Evolutionary conservation across 1,284 basidiomycete genomes (phyloP), one percentile per base, ranked within the genome.

Genomic region (Rugosomyces carneus): DNA sequence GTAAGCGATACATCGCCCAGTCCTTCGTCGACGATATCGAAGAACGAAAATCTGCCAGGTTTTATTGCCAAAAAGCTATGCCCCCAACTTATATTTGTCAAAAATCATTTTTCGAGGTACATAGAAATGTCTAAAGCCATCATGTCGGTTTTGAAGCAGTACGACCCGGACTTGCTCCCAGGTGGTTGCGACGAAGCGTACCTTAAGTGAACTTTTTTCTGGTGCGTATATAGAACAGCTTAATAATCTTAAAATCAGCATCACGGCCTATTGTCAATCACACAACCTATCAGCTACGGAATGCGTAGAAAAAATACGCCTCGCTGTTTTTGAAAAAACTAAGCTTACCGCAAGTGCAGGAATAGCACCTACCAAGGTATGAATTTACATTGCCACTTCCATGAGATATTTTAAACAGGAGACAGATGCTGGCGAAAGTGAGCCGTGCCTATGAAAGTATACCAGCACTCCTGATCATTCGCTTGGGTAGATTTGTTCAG

Each of bases 51-150:
- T 3, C n/a, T 34, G n/a, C 8, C n/a, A 76, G 89, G 81, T 38
- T 94, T 93, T 62, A 84, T 98, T 35, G 95, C 94, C 11, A 87
- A 85, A 68, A 94, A 92, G 58, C 78, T 99, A 7, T 98, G 93
- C 60, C 93, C 94, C 1, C 81, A 94, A 7, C 77, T 99, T n/a
- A 82, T 91, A 36, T 69, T 92, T 37, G 74, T 95, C 39, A 64
- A 69, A 6, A 76, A 73, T 45, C 74, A 84, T 52, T 83, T 81
- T 54, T 65, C 75, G 7, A 72, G 81, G 27, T 93, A 93, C 55
- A 71, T 69, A 35, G 84, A 86, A 52, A 79, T 87, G 65, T 93
- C 90, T 5, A 56, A 65, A 27, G 70, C 70, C 52, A 75, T 88
- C 23, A 87, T 89, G 80, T 61, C 57, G 8, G 76, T 92, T 16